Evolutionary conservation across 768 basidiomycete species (phyloP).

Genomic region (Termitomyces sp.): DNA sequence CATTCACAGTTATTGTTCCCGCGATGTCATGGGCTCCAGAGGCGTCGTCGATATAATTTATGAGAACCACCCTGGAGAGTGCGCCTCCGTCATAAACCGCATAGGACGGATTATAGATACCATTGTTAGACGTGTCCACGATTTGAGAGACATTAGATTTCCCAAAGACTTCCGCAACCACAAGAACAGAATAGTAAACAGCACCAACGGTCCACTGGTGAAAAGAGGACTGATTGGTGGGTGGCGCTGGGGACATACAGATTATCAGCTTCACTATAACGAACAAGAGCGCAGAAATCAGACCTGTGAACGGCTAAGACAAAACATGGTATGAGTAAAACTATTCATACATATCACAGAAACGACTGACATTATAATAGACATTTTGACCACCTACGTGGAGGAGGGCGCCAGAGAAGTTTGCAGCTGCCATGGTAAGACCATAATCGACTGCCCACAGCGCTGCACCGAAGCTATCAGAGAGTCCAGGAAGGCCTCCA

Average conservation of each 20-base stretch:
- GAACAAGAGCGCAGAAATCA: not conserved
- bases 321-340: conserved; percentile 22
- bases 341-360: not conserved
- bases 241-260: conserved; percentile 25
- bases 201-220: conserved; percentile 72
- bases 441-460: conserved; percentile 63
- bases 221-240: conserved; percentile 48
- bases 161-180: conserved; percentile 68
- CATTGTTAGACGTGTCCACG: conserved; percentile 55
- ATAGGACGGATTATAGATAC: conserved; percentile 57
- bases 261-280: not conserved
- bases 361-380: conserved; percentile 54
- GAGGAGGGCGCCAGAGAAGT: conserved; percentile 48
- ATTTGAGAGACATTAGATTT: conserved; percentile 57
- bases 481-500: conserved; percentile 61
- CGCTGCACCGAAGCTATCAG: conserved; percentile 58
- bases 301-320: conserved; percentile 54
- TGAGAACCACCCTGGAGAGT: conserved; percentile 56
- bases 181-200: conserved; percentile 67
- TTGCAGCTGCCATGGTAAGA: conserved; percentile 54
- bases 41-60: conserved; percentile 68
- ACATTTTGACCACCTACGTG: conserved; percentile 65
- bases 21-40: conserved; percentile 51
- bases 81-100: conserved; percentile 69
- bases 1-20: conserved; percentile 43